Percentiles rank a stretch among this genome's conserved stretches.
Conservation (phyloP, 495 filamentous ascomycete species). For the Apodospora peruviana region DNA sequence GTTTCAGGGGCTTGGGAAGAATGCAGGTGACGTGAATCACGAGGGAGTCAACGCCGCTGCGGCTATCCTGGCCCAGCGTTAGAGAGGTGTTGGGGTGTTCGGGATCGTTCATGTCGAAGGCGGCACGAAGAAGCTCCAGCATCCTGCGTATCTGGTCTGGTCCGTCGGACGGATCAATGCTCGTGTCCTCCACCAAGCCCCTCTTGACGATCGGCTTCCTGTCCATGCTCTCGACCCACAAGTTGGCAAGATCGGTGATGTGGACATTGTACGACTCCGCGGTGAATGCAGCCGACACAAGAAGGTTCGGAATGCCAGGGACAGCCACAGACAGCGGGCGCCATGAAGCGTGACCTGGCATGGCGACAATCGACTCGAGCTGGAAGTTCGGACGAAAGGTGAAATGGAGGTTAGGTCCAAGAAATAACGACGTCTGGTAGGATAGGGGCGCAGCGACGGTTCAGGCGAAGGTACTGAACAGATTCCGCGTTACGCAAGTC, state of each 20-base stretch:
- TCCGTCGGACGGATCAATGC: slow-evolving; percentile 82
- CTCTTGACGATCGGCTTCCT: slow-evolving; percentile 57
- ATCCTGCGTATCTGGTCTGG: slow-evolving; percentile 65
- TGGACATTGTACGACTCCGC: slow-evolving; percentile 61
- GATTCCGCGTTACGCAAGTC: background rate
- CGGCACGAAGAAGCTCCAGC: slow-evolving; percentile 63
- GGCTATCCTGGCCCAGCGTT: slow-evolving; percentile 22
- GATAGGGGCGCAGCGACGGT: background rate
- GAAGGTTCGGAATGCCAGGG: slow-evolving; percentile 33
- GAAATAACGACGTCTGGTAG: too few relatives aligned
- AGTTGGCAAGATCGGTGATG: slow-evolving; percentile 74
- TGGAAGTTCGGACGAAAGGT: background rate
- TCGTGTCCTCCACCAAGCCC: slow-evolving; percentile 60
- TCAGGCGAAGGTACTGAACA: background rate
- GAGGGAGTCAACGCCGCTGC: slow-evolving; percentile 35
- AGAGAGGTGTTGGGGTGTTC: slow-evolving; percentile 35
- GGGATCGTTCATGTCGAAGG: slow-evolving; percentile 40
- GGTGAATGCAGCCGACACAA: slow-evolving; percentile 35
- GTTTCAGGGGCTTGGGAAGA: slow-evolving; percentile 61
- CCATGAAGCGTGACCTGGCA: slow-evolving; percentile 26
- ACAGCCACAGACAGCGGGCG: slow-evolving; percentile 26
- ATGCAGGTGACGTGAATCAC: slow-evolving; percentile 52
- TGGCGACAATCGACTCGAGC: background rate
- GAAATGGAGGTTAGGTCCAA: too few relatives aligned
- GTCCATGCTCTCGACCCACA: slow-evolving; percentile 76